Evolutionary conservation across 306 rosid species (phyloP).

Genomic region (Senna siamea): DNA sequence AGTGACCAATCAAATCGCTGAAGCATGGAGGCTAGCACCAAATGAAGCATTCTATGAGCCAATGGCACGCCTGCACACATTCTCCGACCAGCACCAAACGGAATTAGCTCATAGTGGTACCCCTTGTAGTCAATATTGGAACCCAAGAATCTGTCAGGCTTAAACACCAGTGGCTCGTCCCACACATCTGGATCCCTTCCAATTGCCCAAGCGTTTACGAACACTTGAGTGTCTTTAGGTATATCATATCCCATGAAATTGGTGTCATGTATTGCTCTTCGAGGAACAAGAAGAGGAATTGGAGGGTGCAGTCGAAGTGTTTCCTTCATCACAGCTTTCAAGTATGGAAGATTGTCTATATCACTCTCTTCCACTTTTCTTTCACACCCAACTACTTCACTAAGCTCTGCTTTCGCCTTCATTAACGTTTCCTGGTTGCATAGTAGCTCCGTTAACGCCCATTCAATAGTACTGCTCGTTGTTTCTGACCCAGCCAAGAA

Average conservation of each 20-base stretch:
- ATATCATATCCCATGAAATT: background rate
- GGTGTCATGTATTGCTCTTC: background rate
- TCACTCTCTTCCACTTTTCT: constrained; percentile 26
- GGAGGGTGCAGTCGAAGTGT: constrained; percentile 3
- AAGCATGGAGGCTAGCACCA: background rate
- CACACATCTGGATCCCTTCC: constrained; percentile 23
- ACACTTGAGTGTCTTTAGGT: background rate
- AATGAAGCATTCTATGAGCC: constrained; percentile 12
- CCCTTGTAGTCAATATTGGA: constrained; percentile 2
- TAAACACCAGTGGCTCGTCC: background rate
- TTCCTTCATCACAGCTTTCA: constrained; percentile 5
- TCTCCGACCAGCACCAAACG: constrained; percentile 19
- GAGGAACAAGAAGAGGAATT: background rate
- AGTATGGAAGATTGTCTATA: constrained; percentile 17
- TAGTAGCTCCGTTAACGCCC: constrained; percentile 10
- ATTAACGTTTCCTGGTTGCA: background rate
- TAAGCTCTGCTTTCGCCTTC: background rate
- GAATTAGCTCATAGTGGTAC: background rate
- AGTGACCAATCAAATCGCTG: constrained; percentile 7
- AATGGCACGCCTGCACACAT: constrained; percentile 24
- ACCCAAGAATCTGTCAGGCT: constrained; percentile 3
- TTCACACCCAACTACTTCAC: background rate
- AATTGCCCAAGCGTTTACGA: constrained; percentile 14
- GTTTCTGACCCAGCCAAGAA: constrained; percentile 18
- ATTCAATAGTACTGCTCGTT: background rate